Evolutionary conservation across 2,329 filamentous ascomycete genomes (phyloP).

Genomic region (Cercospora nicotianae): DNA sequence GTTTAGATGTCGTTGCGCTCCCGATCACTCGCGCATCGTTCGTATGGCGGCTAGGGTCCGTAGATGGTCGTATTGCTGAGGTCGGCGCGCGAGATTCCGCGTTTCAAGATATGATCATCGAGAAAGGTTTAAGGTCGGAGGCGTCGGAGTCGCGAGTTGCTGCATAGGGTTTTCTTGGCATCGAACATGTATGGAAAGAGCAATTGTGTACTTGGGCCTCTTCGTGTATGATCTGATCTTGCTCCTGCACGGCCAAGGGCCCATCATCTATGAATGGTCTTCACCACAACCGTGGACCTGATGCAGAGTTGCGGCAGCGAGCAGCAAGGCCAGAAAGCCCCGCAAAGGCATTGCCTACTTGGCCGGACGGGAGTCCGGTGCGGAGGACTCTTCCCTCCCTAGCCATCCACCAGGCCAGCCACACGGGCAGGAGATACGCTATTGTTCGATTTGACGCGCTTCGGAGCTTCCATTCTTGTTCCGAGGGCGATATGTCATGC

Average conservation of each 20-base stretch:
- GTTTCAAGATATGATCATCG: constrained; percentile 3
- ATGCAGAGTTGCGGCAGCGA: neutral
- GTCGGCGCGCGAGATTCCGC: neutral
- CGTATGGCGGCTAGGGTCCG: neutral
- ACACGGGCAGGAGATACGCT: neutral
- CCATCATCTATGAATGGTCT: neutral
- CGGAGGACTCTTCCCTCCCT: neutral
- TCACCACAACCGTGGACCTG: neutral
- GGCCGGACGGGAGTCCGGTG: neutral
- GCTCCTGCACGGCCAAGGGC: neutral
- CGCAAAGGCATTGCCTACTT: neutral
- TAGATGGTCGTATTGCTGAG: neutral
- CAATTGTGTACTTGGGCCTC: neutral
- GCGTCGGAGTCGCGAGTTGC: neutral
- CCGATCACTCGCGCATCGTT: constrained; percentile 1
- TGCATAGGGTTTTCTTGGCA: constrained; percentile 5
- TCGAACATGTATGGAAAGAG: neutral
- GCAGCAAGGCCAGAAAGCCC: neutral
- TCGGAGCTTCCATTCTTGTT: neutral
- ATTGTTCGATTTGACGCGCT: neutral
- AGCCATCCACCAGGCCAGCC: neutral
- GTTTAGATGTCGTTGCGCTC: neutral
- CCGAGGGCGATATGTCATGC: neutral
- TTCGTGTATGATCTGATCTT: neutral
- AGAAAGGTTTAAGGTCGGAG: constrained; percentile 5